Conservation (phyloP, 129 eudicot genomes). For the Daucus carota region DH1_v3.0 NC_030389.2:329001-329500, state of each 20-base stretch:
- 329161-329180: constrained; percentile 57
- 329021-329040: too few relatives aligned
- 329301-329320: constrained; percentile 48
- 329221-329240: constrained; percentile 37
- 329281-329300: constrained; percentile 28
- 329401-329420: constrained; percentile 21
- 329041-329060: background rate
- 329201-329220: constrained; percentile 54
- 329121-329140: constrained; percentile 60
- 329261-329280: constrained; percentile 45
- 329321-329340: constrained; percentile 55
- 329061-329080: background rate
- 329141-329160: constrained; percentile 59
- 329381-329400: constrained; percentile 55
- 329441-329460: constrained; percentile 67
- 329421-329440: constrained; percentile 54
- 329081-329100: constrained; percentile 80
- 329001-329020: too few relatives aligned
- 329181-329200: constrained; percentile 60
- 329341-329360: constrained; percentile 37
- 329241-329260: constrained; percentile 46
- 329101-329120: constrained; percentile 62
- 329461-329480: constrained; percentile 53
- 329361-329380: constrained; percentile 50
- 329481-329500: constrained; percentile 45